Conservation (phyloP, 176 grass and related monocot genomes). For the Sorghum bicolor region Sorghum_bicolor_NCBIv3 NC_012876.2:56660001-56660500, state of each 20-base stretch:
- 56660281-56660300: conserved; percentile 41
- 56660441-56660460: conserved; percentile 85
- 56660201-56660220: conserved; percentile 80
- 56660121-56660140: neutral
- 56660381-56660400: neutral
- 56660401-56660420: conserved; percentile 33
- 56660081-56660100: neutral
- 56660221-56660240: conserved; percentile 66
- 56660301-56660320: neutral
- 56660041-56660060: neutral
- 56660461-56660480: conserved; percentile 68
- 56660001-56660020: neutral
- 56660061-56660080: neutral
- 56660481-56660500: conserved; percentile 42
- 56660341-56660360: neutral
- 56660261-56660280: conserved; percentile 56
- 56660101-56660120: neutral
- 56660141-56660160: conserved; percentile 41
- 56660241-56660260: conserved; percentile 58
- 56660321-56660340: neutral
- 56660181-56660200: conserved; percentile 75
- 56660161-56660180: conserved; percentile 55
- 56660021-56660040: neutral
- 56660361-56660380: neutral
- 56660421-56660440: conserved; percentile 83